Conservation (phyloP, 2,329 filamentous ascomycete genomes). For the Fusarium sp. region DNA sequence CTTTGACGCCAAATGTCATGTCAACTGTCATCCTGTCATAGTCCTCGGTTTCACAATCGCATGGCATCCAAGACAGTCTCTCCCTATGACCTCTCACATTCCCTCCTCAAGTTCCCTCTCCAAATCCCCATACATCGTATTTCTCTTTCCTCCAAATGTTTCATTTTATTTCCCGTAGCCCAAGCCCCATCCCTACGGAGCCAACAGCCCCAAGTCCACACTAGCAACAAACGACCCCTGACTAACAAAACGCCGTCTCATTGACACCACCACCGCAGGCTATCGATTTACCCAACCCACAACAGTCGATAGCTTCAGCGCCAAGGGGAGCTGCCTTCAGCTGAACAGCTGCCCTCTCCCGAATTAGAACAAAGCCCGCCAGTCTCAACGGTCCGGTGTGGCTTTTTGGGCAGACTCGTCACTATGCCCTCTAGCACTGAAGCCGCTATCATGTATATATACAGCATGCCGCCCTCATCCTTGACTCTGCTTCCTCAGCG, state of each 20-base stretch:
- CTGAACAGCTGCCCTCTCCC: conserved; percentile 11
- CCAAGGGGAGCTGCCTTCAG: conserved; percentile 1
- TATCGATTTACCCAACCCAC: conserved; percentile 33
- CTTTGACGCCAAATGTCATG: neutral
- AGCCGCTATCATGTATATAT: conserved; percentile 26
- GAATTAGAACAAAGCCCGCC: conserved; percentile 10
- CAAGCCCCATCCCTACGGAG: conserved; percentile 6
- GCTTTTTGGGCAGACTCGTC: neutral
- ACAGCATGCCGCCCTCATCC: neutral
- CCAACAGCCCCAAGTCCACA: neutral
- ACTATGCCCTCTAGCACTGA: neutral
- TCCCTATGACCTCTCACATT: neutral
- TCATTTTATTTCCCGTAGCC: conserved; percentile 25
- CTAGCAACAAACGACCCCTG: conserved; percentile 1
- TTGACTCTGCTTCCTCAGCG: conserved; percentile 6
- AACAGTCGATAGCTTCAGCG: conserved; percentile 30
- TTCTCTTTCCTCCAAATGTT: conserved; percentile 1
- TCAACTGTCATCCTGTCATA: neutral
- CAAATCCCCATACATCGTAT: no score
- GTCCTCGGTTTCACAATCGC: neutral
- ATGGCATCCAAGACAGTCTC: neutral
- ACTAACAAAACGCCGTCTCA: conserved; percentile 3
- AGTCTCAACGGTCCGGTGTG: conserved; percentile 5
- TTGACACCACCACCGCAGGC: conserved; percentile 17
- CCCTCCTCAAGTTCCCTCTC: neutral